Evolutionary conservation across 2,329 filamentous ascomycete species (phyloP).

Genomic region (Colletotrichum salicis): DNA sequence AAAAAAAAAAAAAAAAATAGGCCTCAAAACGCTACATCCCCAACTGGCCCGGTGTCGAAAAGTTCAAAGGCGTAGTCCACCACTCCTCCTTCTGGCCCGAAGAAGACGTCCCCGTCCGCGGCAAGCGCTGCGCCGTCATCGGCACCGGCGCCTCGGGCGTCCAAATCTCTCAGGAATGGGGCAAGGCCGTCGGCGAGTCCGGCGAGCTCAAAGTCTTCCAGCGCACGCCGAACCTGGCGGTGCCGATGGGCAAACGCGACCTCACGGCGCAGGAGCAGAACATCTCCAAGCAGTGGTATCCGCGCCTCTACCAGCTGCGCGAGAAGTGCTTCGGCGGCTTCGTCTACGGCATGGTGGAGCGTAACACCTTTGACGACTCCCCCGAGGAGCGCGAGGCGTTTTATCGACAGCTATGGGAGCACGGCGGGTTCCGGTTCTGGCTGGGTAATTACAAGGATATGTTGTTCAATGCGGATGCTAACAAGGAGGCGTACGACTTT

Average conservation of each 20-base stretch:
- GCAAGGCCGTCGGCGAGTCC: conserved; percentile 52
- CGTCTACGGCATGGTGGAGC: conserved; percentile 64
- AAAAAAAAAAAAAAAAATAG: conserved; percentile 36
- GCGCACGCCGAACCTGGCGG: conserved; percentile 72
- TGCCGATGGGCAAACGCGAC: conserved; percentile 62
- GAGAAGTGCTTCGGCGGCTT: conserved; percentile 67
- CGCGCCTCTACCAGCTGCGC: conserved; percentile 62
- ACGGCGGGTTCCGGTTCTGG: conserved; percentile 67
- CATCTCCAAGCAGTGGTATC: conserved; percentile 54
- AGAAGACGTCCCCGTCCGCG: conserved; percentile 63
- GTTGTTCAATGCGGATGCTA: conserved; percentile 56
- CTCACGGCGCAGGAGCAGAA: conserved; percentile 61
- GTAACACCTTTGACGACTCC: conserved; percentile 65
- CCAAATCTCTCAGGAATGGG: conserved; percentile 71
- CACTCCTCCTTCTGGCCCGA: conserved; percentile 72
- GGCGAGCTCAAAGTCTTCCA: conserved; percentile 70
- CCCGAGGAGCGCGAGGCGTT: conserved; percentile 59
- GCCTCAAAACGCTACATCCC: conserved; percentile 71
- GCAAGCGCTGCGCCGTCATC: conserved; percentile 70
- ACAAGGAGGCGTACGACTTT: conserved; percentile 64
- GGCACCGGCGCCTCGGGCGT: conserved; percentile 74
- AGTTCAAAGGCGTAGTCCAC: conserved; percentile 68
- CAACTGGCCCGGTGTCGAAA: conserved; percentile 67
- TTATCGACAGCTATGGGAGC: conserved; percentile 59
- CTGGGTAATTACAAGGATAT: conserved; percentile 65